These are phyloP conservation scores for Periconia macrospinosa DNA, from an alignment of 2,329 filamentous ascomycete species.

Conservation along the genomic window DNA sequence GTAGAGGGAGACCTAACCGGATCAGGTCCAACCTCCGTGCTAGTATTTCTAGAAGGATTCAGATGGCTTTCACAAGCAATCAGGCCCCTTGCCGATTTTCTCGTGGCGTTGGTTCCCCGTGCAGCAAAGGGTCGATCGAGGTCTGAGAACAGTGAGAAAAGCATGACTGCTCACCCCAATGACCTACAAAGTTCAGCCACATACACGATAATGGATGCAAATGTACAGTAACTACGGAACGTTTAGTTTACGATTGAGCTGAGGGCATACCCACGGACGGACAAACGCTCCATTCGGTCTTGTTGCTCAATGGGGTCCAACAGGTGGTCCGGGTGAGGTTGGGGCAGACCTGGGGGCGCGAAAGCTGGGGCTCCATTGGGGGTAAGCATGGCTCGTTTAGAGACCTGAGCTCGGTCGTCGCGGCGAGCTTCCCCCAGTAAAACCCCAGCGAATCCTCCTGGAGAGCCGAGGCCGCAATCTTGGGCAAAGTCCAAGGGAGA, in stretches of 20 bases:
- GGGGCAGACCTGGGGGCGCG: constrained; percentile 24
- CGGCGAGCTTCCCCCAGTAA: constrained; percentile 19
- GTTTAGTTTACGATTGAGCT: not conserved
- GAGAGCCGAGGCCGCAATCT: constrained; percentile 21
- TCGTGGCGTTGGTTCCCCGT: no score
- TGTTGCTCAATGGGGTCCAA: constrained; percentile 24
- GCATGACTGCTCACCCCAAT: no score
- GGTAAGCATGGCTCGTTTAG: constrained; percentile 24
- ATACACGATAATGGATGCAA: no score
- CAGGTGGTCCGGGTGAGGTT: constrained; percentile 33
- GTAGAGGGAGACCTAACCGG: constrained; percentile 25
- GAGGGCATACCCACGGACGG: not conserved
- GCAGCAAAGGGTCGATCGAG: no score
- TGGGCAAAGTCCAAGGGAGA: constrained; percentile 26
- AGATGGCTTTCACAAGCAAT: no score
- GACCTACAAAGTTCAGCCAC: no score
- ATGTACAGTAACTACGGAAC: no score
- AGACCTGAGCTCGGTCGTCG: constrained; percentile 21
- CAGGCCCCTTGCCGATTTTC: no score
- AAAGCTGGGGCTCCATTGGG: constrained; percentile 36
- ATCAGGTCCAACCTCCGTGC: constrained; percentile 32
- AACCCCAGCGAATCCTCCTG: constrained; percentile 20
- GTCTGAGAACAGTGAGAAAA: no score
- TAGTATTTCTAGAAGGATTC: constrained; percentile 29
- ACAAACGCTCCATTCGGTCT: constrained; percentile 7